Evolutionary conservation across 1,139 yeast genomes (phyloP).

Genomic region (Zhuliangozyma blackwelliae): DNA sequence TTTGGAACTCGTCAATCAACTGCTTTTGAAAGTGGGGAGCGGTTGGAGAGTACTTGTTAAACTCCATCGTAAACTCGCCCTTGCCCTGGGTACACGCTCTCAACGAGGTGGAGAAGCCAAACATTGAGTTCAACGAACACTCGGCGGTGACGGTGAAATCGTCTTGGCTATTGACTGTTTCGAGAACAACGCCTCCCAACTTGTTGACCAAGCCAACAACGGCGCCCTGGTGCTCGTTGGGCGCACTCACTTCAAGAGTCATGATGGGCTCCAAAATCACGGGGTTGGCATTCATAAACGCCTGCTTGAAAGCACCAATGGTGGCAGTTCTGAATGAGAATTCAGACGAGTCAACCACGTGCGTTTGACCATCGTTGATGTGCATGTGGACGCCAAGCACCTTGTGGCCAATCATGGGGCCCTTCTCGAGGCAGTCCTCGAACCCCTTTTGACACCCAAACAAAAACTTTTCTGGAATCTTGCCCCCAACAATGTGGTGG

Average conservation of each 20-base stretch:
- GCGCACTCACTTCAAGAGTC: constrained; percentile 91
- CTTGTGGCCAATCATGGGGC: constrained; percentile 92
- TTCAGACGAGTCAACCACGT: constrained; percentile 95
- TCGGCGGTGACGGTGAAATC: constrained; percentile 93
- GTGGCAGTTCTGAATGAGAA: constrained; percentile 93
- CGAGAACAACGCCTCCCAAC: constrained; percentile 86
- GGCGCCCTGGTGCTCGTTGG: constrained; percentile 92
- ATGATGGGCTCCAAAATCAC: constrained; percentile 93
- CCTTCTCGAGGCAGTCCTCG: constrained; percentile 92
- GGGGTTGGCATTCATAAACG: constrained; percentile 79
- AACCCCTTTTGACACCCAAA: constrained; percentile 95
- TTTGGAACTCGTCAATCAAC: constrained; percentile 77
- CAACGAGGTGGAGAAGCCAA: constrained; percentile 91
- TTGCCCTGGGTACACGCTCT: constrained; percentile 99
- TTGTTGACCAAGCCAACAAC: constrained; percentile 91
- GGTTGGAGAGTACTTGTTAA: constrained; percentile 87
- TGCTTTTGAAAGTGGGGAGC: constrained; percentile 88
- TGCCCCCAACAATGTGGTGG: constrained; percentile 93
- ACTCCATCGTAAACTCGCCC: constrained; percentile 95
- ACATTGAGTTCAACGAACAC: constrained; percentile 91
- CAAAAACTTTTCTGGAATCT: constrained; percentile 90
- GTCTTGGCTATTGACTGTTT: constrained; percentile 90
- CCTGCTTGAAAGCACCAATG: constrained; percentile 86
- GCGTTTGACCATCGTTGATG: constrained; percentile 95
- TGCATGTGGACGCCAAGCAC: constrained; percentile 93